phyloP scores from a whole-genome alignment of 371 early-diverging fungal genomes.

The Chytridium lagenaria region DNA sequence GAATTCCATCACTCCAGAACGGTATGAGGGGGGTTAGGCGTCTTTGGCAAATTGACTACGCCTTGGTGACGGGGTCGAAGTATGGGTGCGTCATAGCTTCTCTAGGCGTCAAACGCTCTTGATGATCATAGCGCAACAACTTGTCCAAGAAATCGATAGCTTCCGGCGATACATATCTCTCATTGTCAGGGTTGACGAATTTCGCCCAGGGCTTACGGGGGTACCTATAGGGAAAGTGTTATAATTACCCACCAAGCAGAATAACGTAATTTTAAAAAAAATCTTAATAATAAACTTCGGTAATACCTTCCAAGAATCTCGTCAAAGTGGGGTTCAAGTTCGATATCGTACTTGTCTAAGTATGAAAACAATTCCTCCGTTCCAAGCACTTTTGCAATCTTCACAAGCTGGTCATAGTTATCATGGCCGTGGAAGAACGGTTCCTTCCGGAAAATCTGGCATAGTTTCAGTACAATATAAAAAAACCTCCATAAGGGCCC shows the following conservation, averaged over 20 bases:
- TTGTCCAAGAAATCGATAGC: slow-evolving; percentile 94
- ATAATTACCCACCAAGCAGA: not conserved
- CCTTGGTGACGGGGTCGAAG: slow-evolving; percentile 59
- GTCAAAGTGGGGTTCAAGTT: slow-evolving; percentile 86
- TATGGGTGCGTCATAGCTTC: slow-evolving; percentile 97
- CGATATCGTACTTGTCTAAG: slow-evolving; percentile 93
- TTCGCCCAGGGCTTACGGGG: slow-evolving; percentile 94
- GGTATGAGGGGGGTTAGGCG: too few species aligned
- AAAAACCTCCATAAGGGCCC: too few species aligned
- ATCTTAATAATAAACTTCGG: not conserved
- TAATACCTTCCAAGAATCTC: slow-evolving; percentile 54
- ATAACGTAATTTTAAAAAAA: not conserved
- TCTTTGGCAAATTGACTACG: too few species aligned
- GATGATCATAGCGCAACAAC: slow-evolving; percentile 97
- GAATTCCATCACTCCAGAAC: too few species aligned
- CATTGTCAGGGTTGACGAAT: slow-evolving; percentile 89
- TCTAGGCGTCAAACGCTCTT: slow-evolving; percentile 92
- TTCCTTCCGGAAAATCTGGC: slow-evolving; percentile 97
- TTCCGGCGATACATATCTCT: slow-evolving; percentile 86
- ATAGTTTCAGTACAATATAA: too few species aligned
- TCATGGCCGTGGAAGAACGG: slow-evolving; percentile 99
- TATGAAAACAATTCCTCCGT: slow-evolving; percentile 91
- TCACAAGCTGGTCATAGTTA: slow-evolving; percentile 98
- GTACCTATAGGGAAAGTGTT: slow-evolving; percentile 59
- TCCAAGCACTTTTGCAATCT: slow-evolving; percentile 97